phyloP scores from a whole-genome alignment of 768 basidiomycete genomes.

The Roridomyces roridus region DNA sequence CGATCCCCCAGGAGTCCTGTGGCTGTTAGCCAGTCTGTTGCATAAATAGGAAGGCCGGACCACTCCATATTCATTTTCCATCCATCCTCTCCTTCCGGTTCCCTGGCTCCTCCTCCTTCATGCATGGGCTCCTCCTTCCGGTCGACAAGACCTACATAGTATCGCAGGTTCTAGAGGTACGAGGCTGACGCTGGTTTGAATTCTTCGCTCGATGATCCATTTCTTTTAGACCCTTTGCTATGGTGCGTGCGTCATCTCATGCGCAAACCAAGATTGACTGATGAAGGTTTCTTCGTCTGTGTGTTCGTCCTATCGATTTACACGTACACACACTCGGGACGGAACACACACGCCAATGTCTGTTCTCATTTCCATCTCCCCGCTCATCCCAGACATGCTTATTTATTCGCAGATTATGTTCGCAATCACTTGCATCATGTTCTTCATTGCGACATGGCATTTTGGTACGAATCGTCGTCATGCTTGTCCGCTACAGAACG shows the following conservation, averaged over 20 bases:
- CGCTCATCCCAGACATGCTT: background rate
- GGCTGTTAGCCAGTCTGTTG: no score
- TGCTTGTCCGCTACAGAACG: background rate
- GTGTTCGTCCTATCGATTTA: background rate
- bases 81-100: no score
- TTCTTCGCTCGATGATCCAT: background rate
- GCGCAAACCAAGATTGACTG: no score
- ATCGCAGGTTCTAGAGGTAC: background rate
- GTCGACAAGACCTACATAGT: background rate
- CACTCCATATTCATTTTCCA: no score
- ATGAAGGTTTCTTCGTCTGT: background rate
- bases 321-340: background rate
- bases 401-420: background rate
- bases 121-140: background rate
- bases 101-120: no score
- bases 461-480: background rate
- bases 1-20: no score
- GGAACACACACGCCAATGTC: background rate
- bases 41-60: no score
- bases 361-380: background rate
- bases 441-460: background rate
- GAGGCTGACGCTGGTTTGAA: background rate
- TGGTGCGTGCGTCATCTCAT: background rate
- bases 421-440: background rate
- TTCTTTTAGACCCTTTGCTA: background rate